These are phyloP conservation scores for Penicillium canariense DNA, from an alignment of 495 filamentous ascomycete species.

Conservation along the genomic window DNA sequence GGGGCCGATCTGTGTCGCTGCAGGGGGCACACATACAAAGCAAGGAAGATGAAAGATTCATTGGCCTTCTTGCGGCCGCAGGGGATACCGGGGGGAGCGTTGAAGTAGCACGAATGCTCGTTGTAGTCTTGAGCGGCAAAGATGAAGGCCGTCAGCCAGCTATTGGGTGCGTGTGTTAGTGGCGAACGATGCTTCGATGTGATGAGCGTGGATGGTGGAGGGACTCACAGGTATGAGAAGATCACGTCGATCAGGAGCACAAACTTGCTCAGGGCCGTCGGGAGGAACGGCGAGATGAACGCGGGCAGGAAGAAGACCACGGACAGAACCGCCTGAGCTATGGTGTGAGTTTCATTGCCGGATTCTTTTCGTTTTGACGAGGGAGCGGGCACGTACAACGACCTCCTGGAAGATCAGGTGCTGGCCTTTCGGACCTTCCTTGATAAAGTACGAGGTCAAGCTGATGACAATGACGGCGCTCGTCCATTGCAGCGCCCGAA, in stretches of 20 bases:
- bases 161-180: constrained; percentile 23
- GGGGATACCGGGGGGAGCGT: constrained; percentile 28
- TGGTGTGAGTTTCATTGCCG: neutral
- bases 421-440: constrained; percentile 34
- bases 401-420: constrained; percentile 55
- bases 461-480: constrained; percentile 62
- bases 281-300: constrained; percentile 52
- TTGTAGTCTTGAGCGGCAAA: constrained; percentile 58
- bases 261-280: constrained; percentile 40
- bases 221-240: constrained; percentile 65
- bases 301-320: constrained; percentile 57
- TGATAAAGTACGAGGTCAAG: constrained; percentile 55
- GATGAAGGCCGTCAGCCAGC: constrained; percentile 60
- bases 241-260: constrained; percentile 55
- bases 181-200: neutral
- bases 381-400: constrained; percentile 45
- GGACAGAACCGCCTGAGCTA: constrained; percentile 48
- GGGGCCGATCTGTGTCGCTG: neutral
- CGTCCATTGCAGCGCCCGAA: constrained; percentile 47
- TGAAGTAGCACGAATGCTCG: constrained; percentile 32
- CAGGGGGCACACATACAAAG: constrained; percentile 51
- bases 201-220: constrained; percentile 9
- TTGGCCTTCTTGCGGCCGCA: constrained; percentile 46
- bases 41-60: constrained; percentile 60
- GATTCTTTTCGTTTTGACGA: neutral